Evolutionary conservation across 2,329 filamentous ascomycete genomes (phyloP), one percentile per base, ranked within the genome.

Genomic region (Penicillium sp.): DNA sequence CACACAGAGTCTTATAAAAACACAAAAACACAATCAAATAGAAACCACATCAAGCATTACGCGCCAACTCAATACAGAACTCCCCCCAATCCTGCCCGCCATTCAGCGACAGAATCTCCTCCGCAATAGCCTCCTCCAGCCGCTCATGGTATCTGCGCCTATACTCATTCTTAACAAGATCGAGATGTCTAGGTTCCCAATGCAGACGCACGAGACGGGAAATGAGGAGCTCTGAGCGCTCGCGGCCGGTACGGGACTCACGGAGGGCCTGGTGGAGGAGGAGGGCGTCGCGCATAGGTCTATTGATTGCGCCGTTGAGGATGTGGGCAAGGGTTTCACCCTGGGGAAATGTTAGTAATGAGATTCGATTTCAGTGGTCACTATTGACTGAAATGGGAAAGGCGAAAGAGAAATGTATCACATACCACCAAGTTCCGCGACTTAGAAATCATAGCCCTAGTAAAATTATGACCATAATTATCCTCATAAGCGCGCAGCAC

Each of bases 301-400:
- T 89, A 78, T 97, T 97, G 78, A 97, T 96, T 55, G 96, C 87
- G 67, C 94, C 94, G 76, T 97, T 97, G 69, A 99, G 87, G 65
- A 97, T 90, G 74, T 97, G 94, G 0, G 92, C 90, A 37, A 97
- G 85, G 20, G 96, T 86, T 78, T 99, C 94, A 61, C 94, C 94
- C 92, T 97, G 64, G 8, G 18, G n/a, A n/a, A 58, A 46, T 44
- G 34, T 60, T 58, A 59, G 57, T 57, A 38, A 24, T 20, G 20
- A 18, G 46, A 55, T 38, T 37, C 16, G 13, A 37, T n/a, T 16
- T n/a, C 14, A 35, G 32, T 5, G 20, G 20, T 24, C 38, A 40
- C 7, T 32, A 31, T 20, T 20, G 11, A 45, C 24, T 3, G 26
- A n/a, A 35, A 34, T n/a, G 50, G 11, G 26, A 3, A 20, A 31